Evolutionary conservation across 352 stramenopile species (phyloP).

Genomic region (Aphanomyces euteiches): DNA sequence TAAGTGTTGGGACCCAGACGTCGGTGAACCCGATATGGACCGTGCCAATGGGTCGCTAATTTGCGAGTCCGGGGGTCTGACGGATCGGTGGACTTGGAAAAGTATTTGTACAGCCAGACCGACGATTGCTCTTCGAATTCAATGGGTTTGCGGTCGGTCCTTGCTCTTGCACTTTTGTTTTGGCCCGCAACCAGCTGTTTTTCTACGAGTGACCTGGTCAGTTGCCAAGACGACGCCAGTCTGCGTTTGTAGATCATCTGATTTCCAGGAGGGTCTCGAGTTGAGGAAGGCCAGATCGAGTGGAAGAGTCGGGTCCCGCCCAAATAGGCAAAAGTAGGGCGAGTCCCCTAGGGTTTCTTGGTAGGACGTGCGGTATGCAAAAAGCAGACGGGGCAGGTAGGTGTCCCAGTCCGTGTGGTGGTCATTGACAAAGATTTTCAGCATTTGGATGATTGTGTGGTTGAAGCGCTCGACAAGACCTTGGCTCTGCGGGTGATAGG

Average conservation of each 20-base stretch:
- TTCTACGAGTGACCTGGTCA: background rate
- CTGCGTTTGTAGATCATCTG: slow-evolving; percentile 9
- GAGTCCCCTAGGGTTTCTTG: background rate
- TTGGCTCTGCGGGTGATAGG: background rate
- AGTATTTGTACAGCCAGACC: slow-evolving; percentile 12
- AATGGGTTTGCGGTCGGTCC: background rate
- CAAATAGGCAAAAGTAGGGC: slow-evolving; percentile 1
- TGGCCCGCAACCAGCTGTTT: background rate
- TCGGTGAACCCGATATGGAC: background rate
- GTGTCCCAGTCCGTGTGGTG: slow-evolving; percentile 9
- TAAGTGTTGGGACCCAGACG: slow-evolving; percentile 3
- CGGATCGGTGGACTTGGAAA: background rate
- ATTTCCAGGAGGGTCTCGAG: background rate
- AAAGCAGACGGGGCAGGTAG: slow-evolving; percentile 1
- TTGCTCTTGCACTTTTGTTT: background rate
- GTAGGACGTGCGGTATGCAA: background rate
- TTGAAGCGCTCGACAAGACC: slow-evolving; percentile 10
- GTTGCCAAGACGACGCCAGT: background rate
- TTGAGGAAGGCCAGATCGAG: slow-evolving; percentile 1
- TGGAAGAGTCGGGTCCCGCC: background rate
- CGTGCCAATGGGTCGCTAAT: background rate
- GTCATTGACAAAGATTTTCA: slow-evolving; percentile 14
- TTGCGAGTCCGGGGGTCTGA: background rate
- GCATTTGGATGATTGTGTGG: slow-evolving; percentile 9
- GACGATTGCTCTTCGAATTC: slow-evolving; percentile 8